Percentiles rank a stretch among this genome's conserved stretches.
Evolutionary conservation across 306 rosid genomes (phyloP).

Genomic region (Lathyrus tuberosus): DNA sequence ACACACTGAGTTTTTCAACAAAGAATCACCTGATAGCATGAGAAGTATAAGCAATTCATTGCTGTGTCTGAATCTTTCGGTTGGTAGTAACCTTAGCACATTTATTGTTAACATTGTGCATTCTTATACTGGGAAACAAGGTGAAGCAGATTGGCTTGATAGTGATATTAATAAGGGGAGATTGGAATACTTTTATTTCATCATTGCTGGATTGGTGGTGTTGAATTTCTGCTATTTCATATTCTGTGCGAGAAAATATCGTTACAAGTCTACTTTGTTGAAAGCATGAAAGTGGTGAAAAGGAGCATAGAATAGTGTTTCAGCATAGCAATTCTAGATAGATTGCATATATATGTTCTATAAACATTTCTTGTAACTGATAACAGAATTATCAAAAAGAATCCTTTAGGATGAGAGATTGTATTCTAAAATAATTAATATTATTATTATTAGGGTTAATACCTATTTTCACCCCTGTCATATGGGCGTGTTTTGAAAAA

Average conservation of each 20-base stretch:
- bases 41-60: constrained; percentile 50
- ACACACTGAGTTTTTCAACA: constrained; percentile 56
- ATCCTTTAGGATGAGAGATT: no score
- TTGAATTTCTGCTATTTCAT: constrained; percentile 40
- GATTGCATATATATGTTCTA: not conserved
- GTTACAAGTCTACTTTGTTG: constrained; percentile 28
- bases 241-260: constrained; percentile 42
- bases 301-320: not conserved
- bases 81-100: constrained; percentile 44
- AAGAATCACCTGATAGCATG: constrained; percentile 53
- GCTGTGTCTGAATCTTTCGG: constrained; percentile 34
- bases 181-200: constrained; percentile 51
- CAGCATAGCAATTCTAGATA: not conserved
- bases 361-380: not conserved
- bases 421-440: no score
- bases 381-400: no score
- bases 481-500: no score
- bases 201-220: constrained; percentile 37
- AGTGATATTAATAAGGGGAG: constrained; percentile 54
- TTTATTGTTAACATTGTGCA: constrained; percentile 40
- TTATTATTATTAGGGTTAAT: no score
- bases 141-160: constrained; percentile 53
- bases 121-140: constrained; percentile 37
- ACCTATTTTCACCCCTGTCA: no score
- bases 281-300: not conserved